A percentile compares a stretch with the other conserved stretches of the same genome.
Evolutionary conservation across 2,329 filamentous ascomycete species (phyloP).

Genomic region (Botrytis sinoallii): DNA sequence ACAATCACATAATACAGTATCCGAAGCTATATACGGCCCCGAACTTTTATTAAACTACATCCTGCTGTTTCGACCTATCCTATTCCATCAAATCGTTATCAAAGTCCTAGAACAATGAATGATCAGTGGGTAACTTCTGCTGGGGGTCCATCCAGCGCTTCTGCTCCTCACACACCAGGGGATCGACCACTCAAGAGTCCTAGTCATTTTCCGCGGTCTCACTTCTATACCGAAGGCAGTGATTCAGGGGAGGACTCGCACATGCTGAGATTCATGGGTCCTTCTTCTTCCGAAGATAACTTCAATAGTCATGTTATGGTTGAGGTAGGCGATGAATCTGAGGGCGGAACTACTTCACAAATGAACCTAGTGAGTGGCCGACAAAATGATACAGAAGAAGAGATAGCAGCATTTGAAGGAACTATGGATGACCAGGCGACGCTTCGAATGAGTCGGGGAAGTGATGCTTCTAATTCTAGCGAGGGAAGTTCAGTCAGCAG

Average conservation of each 20-base stretch:
- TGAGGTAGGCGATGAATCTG: slow-evolving; percentile 9
- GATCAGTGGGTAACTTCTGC: slow-evolving; percentile 6
- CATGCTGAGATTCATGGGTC: slow-evolving; percentile 16
- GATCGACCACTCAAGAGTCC: slow-evolving; percentile 10
- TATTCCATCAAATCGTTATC: not conserved
- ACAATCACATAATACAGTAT: slow-evolving; percentile 1
- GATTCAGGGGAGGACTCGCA: slow-evolving; percentile 19
- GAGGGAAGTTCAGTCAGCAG: not conserved
- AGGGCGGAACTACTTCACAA: not conserved
- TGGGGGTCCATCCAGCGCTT: not conserved
- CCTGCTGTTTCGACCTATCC: not conserved
- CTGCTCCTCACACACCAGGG: not conserved
- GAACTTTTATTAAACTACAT: not conserved
- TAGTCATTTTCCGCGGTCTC: slow-evolving; percentile 15
- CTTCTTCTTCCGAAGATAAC: slow-evolving; percentile 20
- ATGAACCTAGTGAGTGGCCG: not conserved
- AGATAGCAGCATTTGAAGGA: not conserved
- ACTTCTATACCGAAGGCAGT: slow-evolving; percentile 18
- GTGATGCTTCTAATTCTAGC: slow-evolving; percentile 5
- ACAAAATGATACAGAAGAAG: not conserved
- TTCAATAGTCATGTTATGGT: slow-evolving; percentile 18
- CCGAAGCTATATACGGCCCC: not conserved
- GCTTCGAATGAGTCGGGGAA: slow-evolving; percentile 12
- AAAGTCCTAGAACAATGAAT: slow-evolving; percentile 3
- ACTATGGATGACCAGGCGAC: slow-evolving; percentile 17